A percentile compares a stretch with the other conserved stretches of the same genome.
These are phyloP conservation scores for Candida succiphila DNA, from an alignment of 805 yeast species.

Conservation along the genomic window DNA sequence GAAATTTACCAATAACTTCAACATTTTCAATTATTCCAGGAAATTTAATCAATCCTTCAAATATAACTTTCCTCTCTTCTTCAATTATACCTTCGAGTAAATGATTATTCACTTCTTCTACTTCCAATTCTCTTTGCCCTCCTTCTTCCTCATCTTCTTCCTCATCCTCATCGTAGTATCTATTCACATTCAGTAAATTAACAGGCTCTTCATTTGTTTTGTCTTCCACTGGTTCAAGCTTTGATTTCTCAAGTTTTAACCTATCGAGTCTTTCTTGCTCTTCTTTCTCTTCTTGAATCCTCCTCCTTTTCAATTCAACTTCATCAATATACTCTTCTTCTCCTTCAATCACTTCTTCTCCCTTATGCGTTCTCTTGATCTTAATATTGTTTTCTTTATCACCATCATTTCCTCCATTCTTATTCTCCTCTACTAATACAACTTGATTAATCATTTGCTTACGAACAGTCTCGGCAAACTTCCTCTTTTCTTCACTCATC, in stretches of 20 bases:
- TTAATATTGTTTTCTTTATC: slow-evolving; percentile 56
- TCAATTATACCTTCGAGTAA: not conserved
- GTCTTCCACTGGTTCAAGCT: slow-evolving; percentile 9
- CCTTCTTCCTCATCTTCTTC: no score
- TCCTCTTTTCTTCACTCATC: slow-evolving; percentile 58
- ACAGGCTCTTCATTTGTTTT: slow-evolving; percentile 5
- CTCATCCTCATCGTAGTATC: not conserved
- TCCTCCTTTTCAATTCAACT: slow-evolving; percentile 4
- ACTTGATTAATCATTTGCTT: slow-evolving; percentile 59
- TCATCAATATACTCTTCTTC: slow-evolving; percentile 1
- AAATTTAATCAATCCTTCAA: not conserved
- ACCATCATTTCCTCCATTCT: slow-evolving; percentile 21
- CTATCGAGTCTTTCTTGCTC: slow-evolving; percentile 1
- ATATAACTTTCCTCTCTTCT: no score
- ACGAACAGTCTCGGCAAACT: slow-evolving; percentile 61
- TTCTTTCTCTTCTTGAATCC: slow-evolving; percentile 1
- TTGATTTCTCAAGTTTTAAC: not conserved
- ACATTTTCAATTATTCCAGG: not conserved
- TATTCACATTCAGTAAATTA: not conserved
- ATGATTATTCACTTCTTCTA: not conserved
- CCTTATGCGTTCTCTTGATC: slow-evolving; percentile 76
- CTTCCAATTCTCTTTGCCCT: not conserved
- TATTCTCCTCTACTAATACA: slow-evolving; percentile 41
- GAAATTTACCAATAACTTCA: not conserved
- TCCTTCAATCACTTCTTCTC: slow-evolving; percentile 64